Evolutionary conservation across 805 yeast species (phyloP).

Genomic region (Saturnispora quitensis): DNA sequence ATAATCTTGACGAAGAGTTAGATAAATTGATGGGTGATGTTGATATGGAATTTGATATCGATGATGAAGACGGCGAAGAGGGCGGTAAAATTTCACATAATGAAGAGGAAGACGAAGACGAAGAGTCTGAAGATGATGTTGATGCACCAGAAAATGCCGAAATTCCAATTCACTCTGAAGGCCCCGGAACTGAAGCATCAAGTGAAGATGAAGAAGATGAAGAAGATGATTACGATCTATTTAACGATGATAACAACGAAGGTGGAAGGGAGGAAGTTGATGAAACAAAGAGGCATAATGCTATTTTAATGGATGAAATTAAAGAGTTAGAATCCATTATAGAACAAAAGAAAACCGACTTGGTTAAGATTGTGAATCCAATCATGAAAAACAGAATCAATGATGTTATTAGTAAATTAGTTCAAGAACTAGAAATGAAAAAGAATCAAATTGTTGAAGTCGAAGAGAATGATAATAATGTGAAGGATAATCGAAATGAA

Average conservation of each 20-base stretch:
- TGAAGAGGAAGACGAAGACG: constrained; percentile 26
- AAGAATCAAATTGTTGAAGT: constrained; percentile 43
- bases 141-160: constrained; percentile 32
- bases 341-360: constrained; percentile 61
- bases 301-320: constrained; percentile 77
- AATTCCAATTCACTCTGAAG: constrained; percentile 9
- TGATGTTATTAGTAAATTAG: constrained; percentile 69
- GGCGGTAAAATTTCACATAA: constrained; percentile 39
- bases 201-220: constrained; percentile 37
- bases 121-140: constrained; percentile 29
- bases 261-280: constrained; percentile 44
- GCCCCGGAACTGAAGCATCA: constrained; percentile 22
- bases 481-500: constrained; percentile 7
- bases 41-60: constrained; percentile 34
- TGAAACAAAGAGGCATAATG: constrained; percentile 52
- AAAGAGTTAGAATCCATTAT: constrained; percentile 72
- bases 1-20: constrained; percentile 20
- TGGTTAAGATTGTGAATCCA: constrained; percentile 69
- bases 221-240: constrained; percentile 33
- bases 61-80: constrained; percentile 37
- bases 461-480: constrained; percentile 23
- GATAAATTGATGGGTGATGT: constrained; percentile 17
- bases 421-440: constrained; percentile 75
- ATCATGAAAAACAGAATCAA: constrained; percentile 79
- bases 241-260: constrained; percentile 31